Conservation (phyloP, 2,329 filamentous ascomycete species). For the Trichoderma harzianum region DNA sequence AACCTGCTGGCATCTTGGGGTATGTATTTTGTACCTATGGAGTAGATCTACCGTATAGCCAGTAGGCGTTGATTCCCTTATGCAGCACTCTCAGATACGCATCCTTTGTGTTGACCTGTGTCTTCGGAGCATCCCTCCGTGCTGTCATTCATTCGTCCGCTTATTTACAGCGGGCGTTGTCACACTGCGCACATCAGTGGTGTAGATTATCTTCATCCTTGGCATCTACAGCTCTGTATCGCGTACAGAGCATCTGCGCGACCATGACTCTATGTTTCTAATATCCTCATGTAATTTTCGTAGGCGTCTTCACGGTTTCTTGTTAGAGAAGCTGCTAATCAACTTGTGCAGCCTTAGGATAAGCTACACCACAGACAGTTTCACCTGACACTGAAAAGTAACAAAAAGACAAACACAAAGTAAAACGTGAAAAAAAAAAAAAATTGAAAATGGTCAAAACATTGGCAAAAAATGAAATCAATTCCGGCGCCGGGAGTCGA, state of each 20-base stretch:
- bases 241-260: not conserved
- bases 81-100: not conserved
- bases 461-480: not conserved
- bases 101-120: not conserved
- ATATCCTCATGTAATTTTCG: not conserved
- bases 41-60: not conserved
- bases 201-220: not conserved
- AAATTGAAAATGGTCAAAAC: too few relatives aligned
- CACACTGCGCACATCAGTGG: not conserved
- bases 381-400: not conserved
- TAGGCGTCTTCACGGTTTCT: not conserved
- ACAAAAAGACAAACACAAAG: too few relatives aligned
- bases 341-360: not conserved
- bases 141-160: not conserved
- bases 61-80: not conserved
- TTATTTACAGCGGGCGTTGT: not conserved
- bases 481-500: constrained; percentile 20
- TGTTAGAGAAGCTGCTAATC: not conserved
- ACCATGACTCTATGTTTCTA: not conserved
- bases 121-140: not conserved
- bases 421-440: not conserved
- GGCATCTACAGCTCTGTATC: not conserved
- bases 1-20: not conserved
- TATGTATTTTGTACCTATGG: not conserved
- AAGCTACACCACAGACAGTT: not conserved